Percentiles rank a stretch among this genome's conserved stretches.
Evolutionary conservation across 768 basidiomycete genomes (phyloP).

Genomic region (Lyophyllum decastes): DNA sequence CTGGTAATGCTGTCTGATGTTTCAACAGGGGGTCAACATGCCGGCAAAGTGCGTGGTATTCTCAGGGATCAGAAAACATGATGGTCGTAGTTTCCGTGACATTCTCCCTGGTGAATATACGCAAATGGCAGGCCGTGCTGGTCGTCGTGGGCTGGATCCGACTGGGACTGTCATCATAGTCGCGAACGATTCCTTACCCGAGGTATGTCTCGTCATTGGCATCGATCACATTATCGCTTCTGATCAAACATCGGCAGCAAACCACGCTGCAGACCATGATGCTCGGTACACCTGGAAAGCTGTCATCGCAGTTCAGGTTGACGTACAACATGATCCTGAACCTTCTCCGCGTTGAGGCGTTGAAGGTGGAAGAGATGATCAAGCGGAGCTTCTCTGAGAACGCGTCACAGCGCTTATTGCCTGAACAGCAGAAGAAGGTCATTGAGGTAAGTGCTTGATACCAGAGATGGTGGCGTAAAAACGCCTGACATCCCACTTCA

Average conservation of each 20-base stretch:
- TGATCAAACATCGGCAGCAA: conserved; percentile 50
- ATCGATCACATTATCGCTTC: neutral
- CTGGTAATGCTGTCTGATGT: neutral
- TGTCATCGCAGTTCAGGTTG: conserved; percentile 93
- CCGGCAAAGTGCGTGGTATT: conserved; percentile 97
- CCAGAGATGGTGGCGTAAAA: conserved; percentile 1
- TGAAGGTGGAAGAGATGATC: conserved; percentile 99
- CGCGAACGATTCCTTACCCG: conserved; percentile 81
- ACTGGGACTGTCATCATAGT: conserved; percentile 96
- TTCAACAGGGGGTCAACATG: conserved; percentile 94
- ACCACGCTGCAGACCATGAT: conserved; percentile 83
- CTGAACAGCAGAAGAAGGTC: conserved; percentile 91
- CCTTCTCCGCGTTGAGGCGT: conserved; percentile 90
- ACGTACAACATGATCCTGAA: conserved; percentile 99
- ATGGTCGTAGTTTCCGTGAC: conserved; percentile 89
- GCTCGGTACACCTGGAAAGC: conserved; percentile 88
- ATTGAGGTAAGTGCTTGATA: conserved; percentile 57
- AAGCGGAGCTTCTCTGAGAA: conserved; percentile 99
- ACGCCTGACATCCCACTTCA: conserved; percentile 28
- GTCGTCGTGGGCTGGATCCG: conserved; percentile 90
- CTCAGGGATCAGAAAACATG: conserved; percentile 92
- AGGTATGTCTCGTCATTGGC: conserved; percentile 48
- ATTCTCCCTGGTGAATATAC: conserved; percentile 93
- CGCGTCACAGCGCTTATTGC: conserved; percentile 86
- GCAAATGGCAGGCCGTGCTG: conserved; percentile 98